These are phyloP conservation scores for Amesomyces nigricolor DNA, from an alignment of 2,329 filamentous ascomycete genomes.

Conservation along the genomic window DNA sequence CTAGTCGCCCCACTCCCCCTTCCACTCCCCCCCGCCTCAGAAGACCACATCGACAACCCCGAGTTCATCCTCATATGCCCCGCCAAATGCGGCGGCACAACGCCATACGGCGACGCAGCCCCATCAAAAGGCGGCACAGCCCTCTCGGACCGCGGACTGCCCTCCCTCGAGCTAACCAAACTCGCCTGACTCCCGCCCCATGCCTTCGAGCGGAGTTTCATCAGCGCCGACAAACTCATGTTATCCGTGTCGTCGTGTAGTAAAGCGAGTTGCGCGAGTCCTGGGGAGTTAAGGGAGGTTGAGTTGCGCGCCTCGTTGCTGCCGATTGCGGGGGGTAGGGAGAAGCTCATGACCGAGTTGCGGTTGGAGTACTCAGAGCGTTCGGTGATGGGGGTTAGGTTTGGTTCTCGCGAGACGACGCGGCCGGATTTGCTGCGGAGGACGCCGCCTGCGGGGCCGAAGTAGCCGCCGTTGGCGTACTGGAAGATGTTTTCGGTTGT, in stretches of 20 bases:
- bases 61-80: constrained; percentile 45
- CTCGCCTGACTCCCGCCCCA: constrained; percentile 80
- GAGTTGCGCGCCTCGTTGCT: constrained; percentile 35
- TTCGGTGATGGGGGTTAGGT: constrained; percentile 92
- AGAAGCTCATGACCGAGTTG: constrained; percentile 78
- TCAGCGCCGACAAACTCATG: constrained; percentile 66
- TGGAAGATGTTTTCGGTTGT: constrained; percentile 43
- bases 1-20: constrained; percentile 40
- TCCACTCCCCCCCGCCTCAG: constrained; percentile 32
- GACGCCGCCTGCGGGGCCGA: constrained; percentile 60
- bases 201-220: constrained; percentile 66
- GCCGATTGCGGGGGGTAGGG: constrained; percentile 42
- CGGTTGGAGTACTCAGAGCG: constrained; percentile 92
- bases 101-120: constrained; percentile 11
- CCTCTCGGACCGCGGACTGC: constrained; percentile 46
- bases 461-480: constrained; percentile 80
- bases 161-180: constrained; percentile 54
- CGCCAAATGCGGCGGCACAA: constrained; percentile 12
- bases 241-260: constrained; percentile 51
- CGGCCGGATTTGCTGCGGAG: constrained; percentile 68
- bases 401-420: constrained; percentile 74
- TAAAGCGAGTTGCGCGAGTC: constrained; percentile 70
- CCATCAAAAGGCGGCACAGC: constrained; percentile 24
- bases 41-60: constrained; percentile 43
- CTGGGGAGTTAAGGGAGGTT: constrained; percentile 58